Evolutionary conservation across 345 rosid genomes (phyloP), one percentile per base, ranked within the genome.

Genomic region (Sapria himalayana): DNA sequence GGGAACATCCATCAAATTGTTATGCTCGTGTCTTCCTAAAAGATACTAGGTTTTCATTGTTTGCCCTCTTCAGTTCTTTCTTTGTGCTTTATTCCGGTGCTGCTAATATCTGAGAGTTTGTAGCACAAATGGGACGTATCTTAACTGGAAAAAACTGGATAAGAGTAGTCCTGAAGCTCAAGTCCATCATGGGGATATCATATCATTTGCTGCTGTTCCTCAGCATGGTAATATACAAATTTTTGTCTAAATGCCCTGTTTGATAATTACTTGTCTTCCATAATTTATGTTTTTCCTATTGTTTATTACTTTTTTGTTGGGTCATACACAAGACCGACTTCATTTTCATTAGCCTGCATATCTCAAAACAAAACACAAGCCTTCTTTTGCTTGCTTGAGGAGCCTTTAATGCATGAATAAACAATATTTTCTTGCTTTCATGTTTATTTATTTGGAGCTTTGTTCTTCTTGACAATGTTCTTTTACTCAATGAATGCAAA

Each of bases 81-180:
- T 37, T 27, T 27, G 11, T 10, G 33, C 5, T 15, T 13, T 11
- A 17, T 18, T 8, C 13, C 2, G 21, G n/a, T 4, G 4, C 15
- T 27, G 0, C 10, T 9, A 29, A 19, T 25, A 17, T 41, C 20
- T 38, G 33, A 15, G 9, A 16, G 39, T 47, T 57, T 45, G 44
- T 58, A 89, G 98, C 70, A 66, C 85, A 7, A 89, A 82, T 42
- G 98, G 98, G 33, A 82, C 95, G 1, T 82, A 45, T 59, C 61
- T 74, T 44, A 89, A 82, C 15, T 82, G 94, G 93, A 71, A 65
- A 58, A 79, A 52, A 66, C 40, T 89, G 69, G 61, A 35, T 46
- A 89, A 76, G 73, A 71, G 62, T 29, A 49, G 67, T 15, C 67
- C 78, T 29, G 86, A 67, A 64, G 54, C 37, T 17, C 65, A 73